A percentile compares a stretch with the other conserved stretches of the same genome.
These are phyloP conservation scores for Neurospora crassa DNA, from an alignment of 2,329 filamentous ascomycete species.

Conservation along the genomic window DNA sequence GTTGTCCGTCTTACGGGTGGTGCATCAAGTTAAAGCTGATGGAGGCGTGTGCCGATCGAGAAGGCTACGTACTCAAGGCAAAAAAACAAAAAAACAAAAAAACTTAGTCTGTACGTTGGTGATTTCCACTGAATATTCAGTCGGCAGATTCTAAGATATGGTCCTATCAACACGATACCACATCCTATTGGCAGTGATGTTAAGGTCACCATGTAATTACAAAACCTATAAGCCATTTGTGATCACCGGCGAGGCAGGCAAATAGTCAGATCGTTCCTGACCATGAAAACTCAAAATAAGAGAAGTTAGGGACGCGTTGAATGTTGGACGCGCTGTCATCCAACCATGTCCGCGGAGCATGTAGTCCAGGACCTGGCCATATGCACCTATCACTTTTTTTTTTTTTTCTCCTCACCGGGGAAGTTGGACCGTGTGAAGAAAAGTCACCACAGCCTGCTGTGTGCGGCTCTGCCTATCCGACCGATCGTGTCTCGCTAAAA, in stretches of 20 bases:
- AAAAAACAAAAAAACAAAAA: no score
- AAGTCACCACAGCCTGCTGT: background rate
- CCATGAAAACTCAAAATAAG: background rate
- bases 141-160: background rate
- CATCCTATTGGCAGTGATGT: background rate
- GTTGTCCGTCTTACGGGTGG: background rate
- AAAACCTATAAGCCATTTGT: background rate
- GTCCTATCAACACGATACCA: background rate
- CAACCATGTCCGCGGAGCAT: background rate
- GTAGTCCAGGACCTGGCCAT: background rate
- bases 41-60: conserved; percentile 11
- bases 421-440: background rate
- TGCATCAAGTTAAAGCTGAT: background rate
- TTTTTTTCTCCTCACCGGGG: conserved; percentile 1
- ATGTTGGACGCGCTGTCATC: background rate
- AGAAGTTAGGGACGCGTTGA: background rate
- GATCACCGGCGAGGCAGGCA: background rate
- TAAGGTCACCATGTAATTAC: background rate
- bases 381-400: background rate
- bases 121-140: background rate
- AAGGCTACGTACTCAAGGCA: background rate
- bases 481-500: background rate
- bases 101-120: background rate
- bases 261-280: background rate
- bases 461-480: background rate